Percentiles rank a stretch among this genome's conserved stretches.
Conservation (phyloP, 2,329 filamentous ascomycete genomes). For the Penicillium rolfsii region DNA sequence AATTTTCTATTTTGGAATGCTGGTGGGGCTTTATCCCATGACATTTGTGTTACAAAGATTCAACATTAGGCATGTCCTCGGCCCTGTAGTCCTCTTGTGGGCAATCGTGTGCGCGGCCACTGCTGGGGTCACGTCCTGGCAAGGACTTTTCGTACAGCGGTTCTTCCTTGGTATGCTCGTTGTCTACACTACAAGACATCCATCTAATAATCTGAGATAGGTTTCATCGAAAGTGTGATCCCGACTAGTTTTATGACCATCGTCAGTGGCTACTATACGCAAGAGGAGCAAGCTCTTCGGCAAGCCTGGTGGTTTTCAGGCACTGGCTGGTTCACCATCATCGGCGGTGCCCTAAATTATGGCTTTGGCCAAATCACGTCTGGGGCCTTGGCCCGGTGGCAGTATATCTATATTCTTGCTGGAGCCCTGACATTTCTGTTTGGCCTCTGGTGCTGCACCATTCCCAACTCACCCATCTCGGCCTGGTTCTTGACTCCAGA, state of each 20-base stretch:
- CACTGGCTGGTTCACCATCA: constrained; percentile 61
- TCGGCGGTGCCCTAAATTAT: constrained; percentile 68
- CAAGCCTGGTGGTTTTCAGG: constrained; percentile 70
- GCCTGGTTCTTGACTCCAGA: constrained; percentile 70
- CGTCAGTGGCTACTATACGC: constrained; percentile 65
- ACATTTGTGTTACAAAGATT: constrained; percentile 71
- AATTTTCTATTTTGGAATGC: constrained; percentile 79
- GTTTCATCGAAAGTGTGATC: constrained; percentile 65
- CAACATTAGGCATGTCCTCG: constrained; percentile 66
- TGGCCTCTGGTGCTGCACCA: constrained; percentile 65
- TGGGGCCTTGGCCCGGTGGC: constrained; percentile 63
- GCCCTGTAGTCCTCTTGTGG: constrained; percentile 63
- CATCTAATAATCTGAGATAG: constrained; percentile 24
- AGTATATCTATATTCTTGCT: constrained; percentile 71
- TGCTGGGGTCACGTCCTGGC: constrained; percentile 65
- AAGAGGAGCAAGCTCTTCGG: constrained; percentile 65
- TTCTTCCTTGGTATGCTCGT: constrained; percentile 55
- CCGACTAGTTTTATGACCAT: constrained; percentile 70
- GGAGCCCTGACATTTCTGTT: constrained; percentile 67
- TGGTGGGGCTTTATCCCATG: constrained; percentile 74
- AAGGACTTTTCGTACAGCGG: constrained; percentile 67
- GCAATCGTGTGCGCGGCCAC: constrained; percentile 69
- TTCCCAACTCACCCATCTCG: constrained; percentile 67
- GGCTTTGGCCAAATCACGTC: constrained; percentile 66
- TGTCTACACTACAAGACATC: neutral